phyloP scores from a whole-genome alignment of 805 yeast genomes.

The Ogataea henricii region DNA sequence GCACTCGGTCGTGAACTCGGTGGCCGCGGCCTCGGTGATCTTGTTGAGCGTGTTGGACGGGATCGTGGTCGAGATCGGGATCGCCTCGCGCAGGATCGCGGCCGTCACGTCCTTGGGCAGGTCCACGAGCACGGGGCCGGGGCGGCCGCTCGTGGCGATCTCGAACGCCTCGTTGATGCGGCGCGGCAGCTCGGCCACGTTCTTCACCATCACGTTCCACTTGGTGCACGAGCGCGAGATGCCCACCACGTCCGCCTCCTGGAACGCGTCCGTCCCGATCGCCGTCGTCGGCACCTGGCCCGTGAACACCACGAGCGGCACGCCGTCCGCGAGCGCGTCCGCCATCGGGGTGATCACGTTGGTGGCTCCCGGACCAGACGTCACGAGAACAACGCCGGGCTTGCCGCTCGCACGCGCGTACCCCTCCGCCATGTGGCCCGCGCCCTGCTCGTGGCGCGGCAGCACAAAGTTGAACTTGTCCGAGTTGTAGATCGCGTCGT shows the following conservation, averaged over 20 bases:
- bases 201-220: constrained; percentile 98
- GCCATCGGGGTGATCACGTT: constrained; percentile 98
- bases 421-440: constrained; percentile 99
- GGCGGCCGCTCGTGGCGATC: constrained; percentile 93
- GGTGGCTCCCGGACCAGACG: constrained; percentile 99
- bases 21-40: constrained; percentile 68
- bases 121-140: constrained; percentile 98
- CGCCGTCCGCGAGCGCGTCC: constrained; percentile 96
- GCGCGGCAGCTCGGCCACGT: constrained; percentile 90
- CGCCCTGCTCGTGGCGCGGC: constrained; percentile 98
- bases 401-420: constrained; percentile 94
- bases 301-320: constrained; percentile 93
- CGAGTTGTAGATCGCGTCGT: constrained; percentile 94
- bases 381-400: constrained; percentile 96
- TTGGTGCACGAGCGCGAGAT: constrained; percentile 96
- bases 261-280: constrained; percentile 98
- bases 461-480: constrained; percentile 84
- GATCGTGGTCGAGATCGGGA: constrained; percentile 77
- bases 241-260: constrained; percentile 97
- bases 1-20: constrained; percentile 73
- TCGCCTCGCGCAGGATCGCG: constrained; percentile 79
- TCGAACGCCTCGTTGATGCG: constrained; percentile 98
- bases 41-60: constrained; percentile 72
- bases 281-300: constrained; percentile 97
- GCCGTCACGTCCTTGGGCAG: constrained; percentile 98